Conservation (phyloP, 2,329 filamentous ascomycete genomes). For the Aspergillus sp. region DNA sequence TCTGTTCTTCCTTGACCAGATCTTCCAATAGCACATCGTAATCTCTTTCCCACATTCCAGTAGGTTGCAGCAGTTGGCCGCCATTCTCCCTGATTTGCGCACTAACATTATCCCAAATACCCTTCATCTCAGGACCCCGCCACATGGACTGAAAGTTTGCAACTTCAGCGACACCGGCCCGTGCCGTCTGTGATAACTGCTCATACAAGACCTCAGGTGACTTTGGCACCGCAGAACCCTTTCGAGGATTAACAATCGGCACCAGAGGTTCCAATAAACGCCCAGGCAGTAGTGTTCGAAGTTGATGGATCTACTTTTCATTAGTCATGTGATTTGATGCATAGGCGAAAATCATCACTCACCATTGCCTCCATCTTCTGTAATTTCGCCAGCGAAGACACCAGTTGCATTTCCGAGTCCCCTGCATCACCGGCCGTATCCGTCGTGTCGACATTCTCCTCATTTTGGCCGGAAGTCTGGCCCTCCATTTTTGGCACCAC, state of each 20-base stretch:
- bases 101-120: conserved; percentile 34
- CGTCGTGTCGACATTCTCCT: not conserved
- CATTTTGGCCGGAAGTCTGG: conserved; percentile 1
- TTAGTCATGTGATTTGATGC: not conserved
- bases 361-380: conserved; percentile 35
- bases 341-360: not conserved
- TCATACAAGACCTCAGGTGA: conserved; percentile 32
- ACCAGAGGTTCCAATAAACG: conserved; percentile 35
- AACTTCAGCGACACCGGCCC: conserved; percentile 31
- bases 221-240: conserved; percentile 15
- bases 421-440: conserved; percentile 9
- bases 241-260: conserved; percentile 31
- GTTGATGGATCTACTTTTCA: conserved; percentile 33
- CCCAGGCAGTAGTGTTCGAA: conserved; percentile 38
- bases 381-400: conserved; percentile 36
- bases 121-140: conserved; percentile 35
- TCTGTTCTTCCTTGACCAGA: conserved; percentile 23
- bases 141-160: conserved; percentile 35
- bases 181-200: conserved; percentile 30
- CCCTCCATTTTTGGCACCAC: conserved; percentile 14
- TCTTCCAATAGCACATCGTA: conserved; percentile 32
- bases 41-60: conserved; percentile 36
- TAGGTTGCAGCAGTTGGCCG: conserved; percentile 32
- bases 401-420: conserved; percentile 33
- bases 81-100: conserved; percentile 31